Base-by-base conservation (phyloP, 75 land plant genomes). In the Ceratopteris richardii region DNA sequence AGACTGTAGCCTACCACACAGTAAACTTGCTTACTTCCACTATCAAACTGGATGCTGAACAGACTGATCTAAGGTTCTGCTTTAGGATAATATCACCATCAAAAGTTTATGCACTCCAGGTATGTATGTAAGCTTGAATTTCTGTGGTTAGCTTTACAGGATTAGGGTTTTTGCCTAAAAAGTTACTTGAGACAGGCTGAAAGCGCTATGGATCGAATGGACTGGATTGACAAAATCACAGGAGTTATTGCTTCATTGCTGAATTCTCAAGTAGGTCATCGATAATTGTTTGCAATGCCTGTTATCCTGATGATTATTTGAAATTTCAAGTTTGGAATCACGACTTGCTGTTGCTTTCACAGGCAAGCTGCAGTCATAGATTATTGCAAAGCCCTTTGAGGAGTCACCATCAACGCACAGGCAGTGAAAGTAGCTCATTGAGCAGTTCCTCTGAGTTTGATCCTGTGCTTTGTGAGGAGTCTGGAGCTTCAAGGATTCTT, bases 21-120 rank as follows among this genome's bases (percentile, higher is more conserved):
- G 98, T 94, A 10, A 94, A 89, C 65, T 56, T 89, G 50, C 77
- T 89, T 24, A 94, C 96, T 7, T 85, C 98, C 44, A 94, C 96
- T n/a, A 94, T 94, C 31, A 94, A 94, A 78, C 84, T 90, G 57
- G 96, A 94, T 77, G 96, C 96, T 27, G 98, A 94, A 48, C 98
- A 94, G 66, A 83, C 95, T 58, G 98, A 94, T 75, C 58, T 94
- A 16, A 78, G 98, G n/a, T 94, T 94, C 66, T 94, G 98, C 66
- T 94, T 94, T 63, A 71, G 90, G 33, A 94, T 94, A 33, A 89
- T 94, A 40, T 94, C 98, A 23, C 98, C 98, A 12, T 76, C 91
- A 11, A 94, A 94, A 62, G 83, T 67, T 60, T 94, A 94, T 57
- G 86, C 98, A 51, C 77, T 94, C 52, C 97, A 91, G 91, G 97